Percentiles rank a stretch among this genome's conserved stretches.
These are phyloP conservation scores for Diatrype stigma DNA, from an alignment of 2,329 filamentous ascomycete genomes.

Conservation along the genomic window DNA sequence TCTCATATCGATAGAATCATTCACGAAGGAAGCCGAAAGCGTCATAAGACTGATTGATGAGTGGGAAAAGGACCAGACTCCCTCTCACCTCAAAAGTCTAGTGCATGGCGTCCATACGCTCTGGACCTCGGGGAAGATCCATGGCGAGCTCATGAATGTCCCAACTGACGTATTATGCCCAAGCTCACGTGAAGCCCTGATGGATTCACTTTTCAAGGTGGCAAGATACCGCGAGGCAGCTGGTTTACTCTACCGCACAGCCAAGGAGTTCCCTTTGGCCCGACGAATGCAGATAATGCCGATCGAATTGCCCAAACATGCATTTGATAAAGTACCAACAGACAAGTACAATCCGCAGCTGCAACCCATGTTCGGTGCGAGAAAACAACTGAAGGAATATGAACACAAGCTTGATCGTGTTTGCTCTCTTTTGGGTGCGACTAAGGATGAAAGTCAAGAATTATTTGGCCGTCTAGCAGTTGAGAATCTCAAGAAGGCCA, in stretches of 20 bases:
- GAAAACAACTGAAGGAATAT: constrained; percentile 4
- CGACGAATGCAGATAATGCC: constrained; percentile 23
- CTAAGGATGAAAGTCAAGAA: too few relatives aligned
- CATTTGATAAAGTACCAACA: constrained; percentile 14
- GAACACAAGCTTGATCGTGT: not conserved
- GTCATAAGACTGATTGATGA: constrained; percentile 18
- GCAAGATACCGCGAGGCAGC: constrained; percentile 33
- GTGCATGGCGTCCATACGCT: constrained; percentile 26
- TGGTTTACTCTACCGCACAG: constrained; percentile 27
- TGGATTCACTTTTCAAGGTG: constrained; percentile 32
- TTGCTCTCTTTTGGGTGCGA: constrained; percentile 2
- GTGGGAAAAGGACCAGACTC: constrained; percentile 23
- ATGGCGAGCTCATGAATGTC: constrained; percentile 15
- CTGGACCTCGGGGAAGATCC: constrained; percentile 10
- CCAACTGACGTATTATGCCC: constrained; percentile 15
- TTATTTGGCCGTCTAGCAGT: constrained; percentile 12
- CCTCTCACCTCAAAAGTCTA: constrained; percentile 18
- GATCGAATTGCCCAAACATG: constrained; percentile 24
- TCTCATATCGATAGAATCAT: constrained; percentile 2
- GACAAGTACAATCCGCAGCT: constrained; percentile 3
- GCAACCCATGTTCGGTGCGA: constrained; percentile 4
- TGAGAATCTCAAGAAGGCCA: constrained; percentile 20
- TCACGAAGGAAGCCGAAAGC: constrained; percentile 16
- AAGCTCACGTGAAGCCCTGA: constrained; percentile 12
- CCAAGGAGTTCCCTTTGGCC: constrained; percentile 26